phyloP scores from a whole-genome alignment of 1,284 basidiomycete species.

The Blastosporella zonata region DNA sequence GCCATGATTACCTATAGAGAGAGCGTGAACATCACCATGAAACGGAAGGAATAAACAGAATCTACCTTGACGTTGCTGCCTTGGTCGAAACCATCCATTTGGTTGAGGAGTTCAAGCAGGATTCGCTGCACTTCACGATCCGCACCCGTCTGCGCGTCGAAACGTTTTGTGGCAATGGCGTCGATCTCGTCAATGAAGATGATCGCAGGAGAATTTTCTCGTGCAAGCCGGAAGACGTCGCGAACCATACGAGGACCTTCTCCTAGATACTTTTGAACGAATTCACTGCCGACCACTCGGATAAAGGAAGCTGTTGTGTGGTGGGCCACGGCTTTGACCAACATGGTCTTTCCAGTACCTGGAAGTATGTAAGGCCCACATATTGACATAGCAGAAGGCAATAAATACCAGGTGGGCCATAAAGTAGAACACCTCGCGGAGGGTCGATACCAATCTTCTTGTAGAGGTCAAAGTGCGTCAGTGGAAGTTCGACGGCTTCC shows the following conservation, averaged over 20 bases:
- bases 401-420: conserved; percentile 83
- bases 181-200: conserved; percentile 99
- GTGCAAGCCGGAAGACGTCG: conserved; percentile 96
- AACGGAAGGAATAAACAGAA: neutral
- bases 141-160: conserved; percentile 98
- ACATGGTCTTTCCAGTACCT: conserved; percentile 99
- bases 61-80: conserved; percentile 96
- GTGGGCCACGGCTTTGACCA: conserved; percentile 97
- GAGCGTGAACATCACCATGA: neutral
- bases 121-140: conserved; percentile 99
- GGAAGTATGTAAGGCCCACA: neutral
- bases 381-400: neutral
- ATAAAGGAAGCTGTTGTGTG: conserved; percentile 98
- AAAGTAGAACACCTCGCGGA: conserved; percentile 89
- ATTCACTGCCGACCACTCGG: conserved; percentile 97
- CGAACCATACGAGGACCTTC: conserved; percentile 99
- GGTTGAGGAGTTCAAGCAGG: conserved; percentile 95
- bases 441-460: conserved; percentile 99
- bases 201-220: conserved; percentile 97
- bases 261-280: conserved; percentile 99
- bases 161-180: conserved; percentile 99
- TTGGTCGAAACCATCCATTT: conserved; percentile 99
- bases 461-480: conserved; percentile 97
- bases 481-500: conserved; percentile 97
- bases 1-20: conserved; percentile 90